phyloP scores from a whole-genome alignment of 306 rosid species.

The Cucurbita argyrosperma region DNA sequence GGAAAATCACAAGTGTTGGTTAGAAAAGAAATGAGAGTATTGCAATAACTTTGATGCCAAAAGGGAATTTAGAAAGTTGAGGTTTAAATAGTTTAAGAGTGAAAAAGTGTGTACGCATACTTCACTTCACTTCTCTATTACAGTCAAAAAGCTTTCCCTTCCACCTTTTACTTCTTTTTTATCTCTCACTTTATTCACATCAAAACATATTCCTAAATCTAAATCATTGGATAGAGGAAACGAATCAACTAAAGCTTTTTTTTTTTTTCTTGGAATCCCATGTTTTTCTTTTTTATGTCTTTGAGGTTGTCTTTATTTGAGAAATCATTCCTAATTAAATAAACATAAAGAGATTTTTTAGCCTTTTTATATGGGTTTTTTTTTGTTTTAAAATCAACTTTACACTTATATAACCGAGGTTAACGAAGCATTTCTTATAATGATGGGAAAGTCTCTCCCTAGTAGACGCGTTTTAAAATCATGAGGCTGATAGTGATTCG shows the following conservation, averaged over 20 bases:
- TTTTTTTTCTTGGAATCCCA: conserved; percentile 21
- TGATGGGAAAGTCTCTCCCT: too few relatives aligned
- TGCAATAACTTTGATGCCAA: conserved; percentile 40
- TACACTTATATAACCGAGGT: too few relatives aligned
- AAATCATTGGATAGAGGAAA: conserved; percentile 37
- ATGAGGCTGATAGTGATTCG: too few relatives aligned
- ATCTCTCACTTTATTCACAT: conserved; percentile 5
- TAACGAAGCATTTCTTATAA: too few relatives aligned
- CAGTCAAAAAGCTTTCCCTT: conserved; percentile 33
- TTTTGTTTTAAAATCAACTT: too few relatives aligned
- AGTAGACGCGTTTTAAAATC: too few relatives aligned
- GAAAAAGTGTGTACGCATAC: conserved; percentile 20
- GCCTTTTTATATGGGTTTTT: background rate
- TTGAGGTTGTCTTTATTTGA: background rate
- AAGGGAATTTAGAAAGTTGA: conserved; percentile 12
- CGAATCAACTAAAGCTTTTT: conserved; percentile 27
- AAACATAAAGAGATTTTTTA: background rate
- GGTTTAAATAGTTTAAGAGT: conserved; percentile 23
- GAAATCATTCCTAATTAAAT: background rate
- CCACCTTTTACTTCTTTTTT: conserved; percentile 26
- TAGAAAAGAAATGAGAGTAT: background rate
- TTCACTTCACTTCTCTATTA: conserved; percentile 16
- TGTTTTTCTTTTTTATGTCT: conserved; percentile 7
- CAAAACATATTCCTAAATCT: conserved; percentile 8
- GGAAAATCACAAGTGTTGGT: background rate